Percentiles rank a stretch among this genome's conserved stretches.
Evolutionary conservation across 176 grass and related monocot species (phyloP).

Genomic region (Hordeum marinum): DNA sequence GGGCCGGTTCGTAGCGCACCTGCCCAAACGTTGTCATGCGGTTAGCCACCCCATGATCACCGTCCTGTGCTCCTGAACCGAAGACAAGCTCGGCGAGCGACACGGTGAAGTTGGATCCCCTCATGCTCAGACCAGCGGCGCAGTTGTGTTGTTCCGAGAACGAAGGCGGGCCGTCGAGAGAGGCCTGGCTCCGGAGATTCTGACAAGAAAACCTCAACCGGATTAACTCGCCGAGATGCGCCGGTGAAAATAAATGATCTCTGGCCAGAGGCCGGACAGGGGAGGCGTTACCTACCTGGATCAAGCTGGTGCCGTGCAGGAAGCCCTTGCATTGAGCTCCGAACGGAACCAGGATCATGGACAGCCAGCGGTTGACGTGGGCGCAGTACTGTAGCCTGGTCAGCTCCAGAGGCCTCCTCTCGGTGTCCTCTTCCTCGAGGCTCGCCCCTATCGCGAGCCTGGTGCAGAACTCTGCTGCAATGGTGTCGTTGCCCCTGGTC

Average conservation of each 20-base stretch:
- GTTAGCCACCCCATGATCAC: not conserved
- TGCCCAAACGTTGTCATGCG: slow-evolving; percentile 51
- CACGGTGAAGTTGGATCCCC: slow-evolving; percentile 38
- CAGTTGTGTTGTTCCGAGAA: slow-evolving; percentile 45
- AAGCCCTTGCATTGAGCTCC: slow-evolving; percentile 75
- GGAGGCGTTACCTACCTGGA: slow-evolving; percentile 40
- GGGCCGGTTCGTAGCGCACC: slow-evolving; percentile 29
- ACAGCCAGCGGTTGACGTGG: slow-evolving; percentile 45
- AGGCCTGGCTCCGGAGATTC: slow-evolving; percentile 24
- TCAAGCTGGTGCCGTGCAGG: slow-evolving; percentile 14
- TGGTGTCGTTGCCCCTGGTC: slow-evolving; percentile 64
- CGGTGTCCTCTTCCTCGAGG: slow-evolving; percentile 26
- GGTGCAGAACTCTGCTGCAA: slow-evolving; percentile 57
- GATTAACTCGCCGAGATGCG: not conserved
- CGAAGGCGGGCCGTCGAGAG: slow-evolving; percentile 41
- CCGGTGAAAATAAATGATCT: not conserved
- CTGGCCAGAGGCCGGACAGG: not conserved
- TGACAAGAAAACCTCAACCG: slow-evolving; percentile 25
- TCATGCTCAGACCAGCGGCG: slow-evolving; percentile 50
- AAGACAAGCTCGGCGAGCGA: slow-evolving; percentile 57
- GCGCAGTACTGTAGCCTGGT: slow-evolving; percentile 70
- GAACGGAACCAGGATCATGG: slow-evolving; percentile 56
- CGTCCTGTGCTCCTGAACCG: slow-evolving; percentile 5
- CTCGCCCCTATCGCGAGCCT: slow-evolving; percentile 3
- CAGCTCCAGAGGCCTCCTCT: slow-evolving; percentile 62